Base-by-base conservation (phyloP, 2,329 filamentous ascomycete genomes). In the Botrytis paeoniae region DNA sequence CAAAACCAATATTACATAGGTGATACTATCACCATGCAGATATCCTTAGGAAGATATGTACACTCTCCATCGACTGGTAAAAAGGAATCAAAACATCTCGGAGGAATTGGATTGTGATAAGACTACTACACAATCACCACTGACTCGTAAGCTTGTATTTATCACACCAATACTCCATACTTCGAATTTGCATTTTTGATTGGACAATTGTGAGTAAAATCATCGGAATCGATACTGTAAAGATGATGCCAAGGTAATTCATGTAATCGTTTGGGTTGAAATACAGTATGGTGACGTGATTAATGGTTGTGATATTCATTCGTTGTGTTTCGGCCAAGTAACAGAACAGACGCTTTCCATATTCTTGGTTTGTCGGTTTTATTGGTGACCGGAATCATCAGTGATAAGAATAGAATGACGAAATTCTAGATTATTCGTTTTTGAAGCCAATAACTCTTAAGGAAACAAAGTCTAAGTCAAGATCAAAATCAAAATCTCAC, bases 21-120 rank as follows among this genome's bases (percentile, higher is more conserved):
- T 66, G 63, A 66, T 51, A 66, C 43, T 57, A 57, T 57, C 51
- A 57, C 37, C 64, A 51, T 51, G 45, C 45, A 66, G 25, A 66
- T 37, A 66, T 37, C 64, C 45, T 66, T n/a, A 35, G 9, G 32
- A 29, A n/a, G 43, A 54, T 41, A 41, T 29, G 32, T 25, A 18
- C 14, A 10, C 12, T 51, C 16, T 48, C 20, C 18, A 48, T 32
- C 29, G 32, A 48, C 29, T 51, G 43, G 29, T 51, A 65, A 12
- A 62, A 57, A 29, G 25, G 14, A 57, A 18, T 57, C n/a, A 14
- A 18, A 41, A 41, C 41, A 41, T 16, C 1, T 62, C 35, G 60
- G 35, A 41, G 60, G 29, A n/a, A 51, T 48, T 22, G 43, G 35
- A 16, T 51, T 25, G 16, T 51, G 63, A 32, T 25, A 37, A 65